Base-by-base conservation (phyloP, 1,284 basidiomycete genomes). In the Ustilago curta region DNA sequence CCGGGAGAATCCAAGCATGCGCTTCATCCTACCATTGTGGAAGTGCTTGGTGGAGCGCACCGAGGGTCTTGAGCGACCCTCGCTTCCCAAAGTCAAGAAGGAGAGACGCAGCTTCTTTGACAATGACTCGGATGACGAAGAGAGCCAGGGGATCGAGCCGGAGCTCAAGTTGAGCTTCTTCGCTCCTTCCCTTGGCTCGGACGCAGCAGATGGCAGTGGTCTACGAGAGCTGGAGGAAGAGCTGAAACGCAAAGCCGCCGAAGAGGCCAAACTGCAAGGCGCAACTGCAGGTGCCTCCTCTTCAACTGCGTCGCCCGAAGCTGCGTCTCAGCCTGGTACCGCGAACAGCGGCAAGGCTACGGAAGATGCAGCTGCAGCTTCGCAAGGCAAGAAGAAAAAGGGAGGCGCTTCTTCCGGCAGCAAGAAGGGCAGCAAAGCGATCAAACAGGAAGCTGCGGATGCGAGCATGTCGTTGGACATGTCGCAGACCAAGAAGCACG, bases 11-110 rank as follows among this genome's bases (percentile, higher is more conserved):
- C 77, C 81, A 18, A 76, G 70, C 61, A 72, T 79, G 59, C 70
- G 80, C 52, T 83, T 83, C 63, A 69, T 82, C 31, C 70, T 84
- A 6, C 83, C 83, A 1, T 53, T 84, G 39, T 83, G 82, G 82
- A 69, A 80, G 40, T 65, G 66, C 58, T 59, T 75, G 16, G 73
- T 81, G 12, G 80, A 81, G 64, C 74, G 80, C n/a, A 69, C 60
- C 50, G 74, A 76, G 39, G 74, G 74, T 16, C 12, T 71, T 19
- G 73, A 76, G 51, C 68, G 69, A 44, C 61, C 68, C 0, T 65
- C 73, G 40, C 42, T 59, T 9, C 73, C 69, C 21, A 71, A 76
- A 48, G 48, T 76, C 53, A 76, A 76, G 56, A 70, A 66, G 59
- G 73, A 76, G 58, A 61, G 65, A 37, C 64, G 73, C 48, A 59